A percentile compares a stretch with the other conserved stretches of the same genome.
These are phyloP conservation scores for Neoboletus magnificus DNA, from an alignment of 768 basidiomycete genomes.

Conservation along the genomic window DNA sequence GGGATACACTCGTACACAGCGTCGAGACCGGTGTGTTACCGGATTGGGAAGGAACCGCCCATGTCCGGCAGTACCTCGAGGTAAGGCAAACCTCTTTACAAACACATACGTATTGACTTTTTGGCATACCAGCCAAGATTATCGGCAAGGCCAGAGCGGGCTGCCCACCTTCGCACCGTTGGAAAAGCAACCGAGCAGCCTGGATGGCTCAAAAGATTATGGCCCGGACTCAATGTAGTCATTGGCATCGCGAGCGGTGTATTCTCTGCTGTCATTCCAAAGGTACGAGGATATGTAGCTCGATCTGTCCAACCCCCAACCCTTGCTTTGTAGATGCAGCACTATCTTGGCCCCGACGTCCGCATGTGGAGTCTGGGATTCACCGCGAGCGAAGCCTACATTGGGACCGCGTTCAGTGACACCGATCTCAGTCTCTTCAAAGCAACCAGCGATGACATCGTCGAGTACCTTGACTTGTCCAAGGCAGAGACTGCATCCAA, in stretches of 20 bases:
- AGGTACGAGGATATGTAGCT: not conserved
- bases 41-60: conserved; percentile 14
- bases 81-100: not conserved
- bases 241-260: conserved; percentile 18
- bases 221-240: conserved; percentile 13
- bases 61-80: conserved; percentile 17
- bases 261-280: conserved; percentile 14
- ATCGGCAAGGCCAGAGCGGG: conserved; percentile 9
- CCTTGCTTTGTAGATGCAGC: conserved; percentile 3
- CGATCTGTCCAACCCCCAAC: not conserved
- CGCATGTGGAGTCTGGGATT: conserved; percentile 14
- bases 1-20: conserved; percentile 13
- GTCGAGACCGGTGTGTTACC: conserved; percentile 18
- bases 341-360: conserved; percentile 16
- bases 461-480: conserved; percentile 19
- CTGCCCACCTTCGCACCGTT: conserved; percentile 12
- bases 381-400: conserved; percentile 15
- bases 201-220: conserved; percentile 19
- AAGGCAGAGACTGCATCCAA: conserved; percentile 12
- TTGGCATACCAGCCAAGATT: conserved; percentile 11
- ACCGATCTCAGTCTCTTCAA: conserved; percentile 16
- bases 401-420: conserved; percentile 11
- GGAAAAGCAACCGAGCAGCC: conserved; percentile 8
- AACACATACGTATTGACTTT: not conserved
- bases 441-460: conserved; percentile 11